A percentile compares a stretch with the other conserved stretches of the same genome.
These are phyloP conservation scores for Blastomyces gilchristii DNA, from an alignment of 2,329 filamentous ascomycete species.

Conservation along the genomic window DNA sequence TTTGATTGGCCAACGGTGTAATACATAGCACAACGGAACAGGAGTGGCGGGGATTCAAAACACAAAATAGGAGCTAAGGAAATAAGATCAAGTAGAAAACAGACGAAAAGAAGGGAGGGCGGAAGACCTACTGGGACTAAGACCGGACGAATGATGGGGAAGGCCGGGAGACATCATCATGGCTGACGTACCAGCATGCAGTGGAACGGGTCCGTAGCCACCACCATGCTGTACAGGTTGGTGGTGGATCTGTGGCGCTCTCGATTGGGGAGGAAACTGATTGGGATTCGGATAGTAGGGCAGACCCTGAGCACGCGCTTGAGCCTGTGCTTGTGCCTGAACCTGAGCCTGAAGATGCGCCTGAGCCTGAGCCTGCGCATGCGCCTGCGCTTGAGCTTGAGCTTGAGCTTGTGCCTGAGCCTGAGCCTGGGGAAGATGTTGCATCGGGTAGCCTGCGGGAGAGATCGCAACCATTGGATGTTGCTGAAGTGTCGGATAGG, in stretches of 20 bases:
- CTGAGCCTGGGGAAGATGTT: constrained; percentile 6
- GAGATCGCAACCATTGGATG: constrained; percentile 10
- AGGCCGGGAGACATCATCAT: constrained; percentile 16
- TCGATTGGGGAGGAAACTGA: constrained; percentile 10
- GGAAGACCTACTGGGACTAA: constrained; percentile 13
- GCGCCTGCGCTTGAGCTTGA: not conserved
- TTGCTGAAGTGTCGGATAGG: constrained; percentile 16
- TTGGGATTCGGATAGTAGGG: constrained; percentile 12
- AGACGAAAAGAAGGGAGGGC: not conserved
- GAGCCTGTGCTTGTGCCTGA: constrained; percentile 3
- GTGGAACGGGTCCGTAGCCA: constrained; percentile 12
- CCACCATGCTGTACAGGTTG: constrained; percentile 12
- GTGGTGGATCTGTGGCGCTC: constrained; percentile 12
- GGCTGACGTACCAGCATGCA: constrained; percentile 8
- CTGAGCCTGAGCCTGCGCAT: constrained; percentile 1
- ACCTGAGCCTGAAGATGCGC: not conserved
- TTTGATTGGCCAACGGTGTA: not conserved
- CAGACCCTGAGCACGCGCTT: constrained; percentile 9
- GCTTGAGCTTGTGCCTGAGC: not conserved
- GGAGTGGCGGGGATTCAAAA: not conserved
- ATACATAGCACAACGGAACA: not conserved
- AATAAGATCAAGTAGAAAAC: not conserved
- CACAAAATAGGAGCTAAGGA: not conserved
- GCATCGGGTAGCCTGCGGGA: constrained; percentile 10
- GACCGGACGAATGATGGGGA: constrained; percentile 11